phyloP scores from a whole-genome alignment of 2,329 filamentous ascomycete species.

The Aspergillus fructus region DNA sequence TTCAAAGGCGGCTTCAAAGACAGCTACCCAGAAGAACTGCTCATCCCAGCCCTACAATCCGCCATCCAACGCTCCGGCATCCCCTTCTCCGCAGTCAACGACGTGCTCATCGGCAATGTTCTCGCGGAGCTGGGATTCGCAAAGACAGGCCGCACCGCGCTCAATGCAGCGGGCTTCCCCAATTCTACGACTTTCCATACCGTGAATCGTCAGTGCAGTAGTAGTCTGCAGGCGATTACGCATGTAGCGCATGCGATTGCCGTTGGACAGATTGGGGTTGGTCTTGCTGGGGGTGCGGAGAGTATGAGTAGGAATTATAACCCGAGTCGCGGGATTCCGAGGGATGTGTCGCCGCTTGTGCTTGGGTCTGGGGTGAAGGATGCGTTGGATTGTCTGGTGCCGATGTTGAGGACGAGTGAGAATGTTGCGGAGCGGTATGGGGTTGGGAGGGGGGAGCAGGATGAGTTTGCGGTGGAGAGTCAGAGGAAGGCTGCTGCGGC shows the following conservation, averaged over 20 bases:
- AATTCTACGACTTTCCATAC: constrained; percentile 77
- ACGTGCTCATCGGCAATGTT: constrained; percentile 74
- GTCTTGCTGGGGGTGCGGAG: constrained; percentile 85
- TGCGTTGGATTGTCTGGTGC: constrained; percentile 76
- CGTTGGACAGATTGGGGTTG: constrained; percentile 75
- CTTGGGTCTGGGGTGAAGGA: constrained; percentile 51
- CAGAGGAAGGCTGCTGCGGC: constrained; percentile 81
- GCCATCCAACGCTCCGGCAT: constrained; percentile 48
- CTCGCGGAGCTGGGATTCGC: constrained; percentile 70
- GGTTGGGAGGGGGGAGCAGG: constrained; percentile 72
- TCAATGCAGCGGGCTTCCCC: constrained; percentile 85
- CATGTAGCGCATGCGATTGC: constrained; percentile 85
- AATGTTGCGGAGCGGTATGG: constrained; percentile 88
- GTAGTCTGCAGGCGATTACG: constrained; percentile 86
- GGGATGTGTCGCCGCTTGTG: constrained; percentile 23
- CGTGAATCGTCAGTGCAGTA: constrained; percentile 92
- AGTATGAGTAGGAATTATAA: constrained; percentile 63
- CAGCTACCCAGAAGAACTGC: constrained; percentile 26
- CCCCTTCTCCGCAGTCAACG: constrained; percentile 75
- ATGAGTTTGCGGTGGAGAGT: constrained; percentile 78
- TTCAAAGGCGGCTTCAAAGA: constrained; percentile 92
- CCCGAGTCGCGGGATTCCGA: constrained; percentile 22
- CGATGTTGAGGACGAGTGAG: constrained; percentile 95
- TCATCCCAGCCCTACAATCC: constrained; percentile 27
- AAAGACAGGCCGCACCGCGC: constrained; percentile 83